A percentile compares a stretch with the other conserved stretches of the same genome.
Conservation (phyloP, 805 yeast genomes). For the Crinitomyces ghanaensis region DNA sequence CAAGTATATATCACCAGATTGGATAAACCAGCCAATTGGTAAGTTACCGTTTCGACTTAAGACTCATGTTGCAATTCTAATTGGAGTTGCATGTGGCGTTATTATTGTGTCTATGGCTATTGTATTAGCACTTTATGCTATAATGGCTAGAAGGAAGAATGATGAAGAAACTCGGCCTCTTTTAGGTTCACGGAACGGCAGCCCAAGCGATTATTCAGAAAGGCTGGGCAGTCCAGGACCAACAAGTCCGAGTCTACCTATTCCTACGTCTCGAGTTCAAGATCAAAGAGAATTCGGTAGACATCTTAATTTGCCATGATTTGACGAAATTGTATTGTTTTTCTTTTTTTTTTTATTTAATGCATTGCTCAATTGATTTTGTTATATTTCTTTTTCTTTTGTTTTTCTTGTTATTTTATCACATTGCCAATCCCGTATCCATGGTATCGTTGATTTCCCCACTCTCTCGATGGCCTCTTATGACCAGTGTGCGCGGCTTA, state of each 20-base stretch:
- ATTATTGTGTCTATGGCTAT: constrained; percentile 12
- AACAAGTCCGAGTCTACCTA: constrained; percentile 12
- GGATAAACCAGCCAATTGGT: constrained; percentile 19
- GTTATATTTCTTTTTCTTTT: too few relatives aligned
- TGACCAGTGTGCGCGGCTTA: too few relatives aligned
- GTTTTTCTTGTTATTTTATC: too few relatives aligned
- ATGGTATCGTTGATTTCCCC: too few relatives aligned
- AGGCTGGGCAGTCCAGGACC: neutral
- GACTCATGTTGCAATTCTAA: constrained; percentile 22
- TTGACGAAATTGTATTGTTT: too few relatives aligned
- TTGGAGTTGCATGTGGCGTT: constrained; percentile 22
- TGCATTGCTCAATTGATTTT: too few relatives aligned
- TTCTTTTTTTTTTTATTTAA: too few relatives aligned
- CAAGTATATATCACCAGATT: constrained; percentile 23
- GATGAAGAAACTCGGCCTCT: constrained; percentile 9
- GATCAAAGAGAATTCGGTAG: constrained; percentile 22
- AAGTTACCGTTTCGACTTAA: constrained; percentile 21
- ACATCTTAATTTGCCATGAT: constrained; percentile 21
- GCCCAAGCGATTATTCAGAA: neutral
- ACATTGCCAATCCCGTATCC: too few relatives aligned
- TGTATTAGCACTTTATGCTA: constrained; percentile 7
- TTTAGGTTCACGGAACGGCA: constrained; percentile 2
- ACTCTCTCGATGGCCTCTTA: too few relatives aligned
- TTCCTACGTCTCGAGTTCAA: constrained; percentile 17
- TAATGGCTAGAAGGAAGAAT: constrained; percentile 8